These are phyloP conservation scores for Dryas integrifolia DNA, from an alignment of 331 rosid genomes.

Conservation along the genomic window DNA sequence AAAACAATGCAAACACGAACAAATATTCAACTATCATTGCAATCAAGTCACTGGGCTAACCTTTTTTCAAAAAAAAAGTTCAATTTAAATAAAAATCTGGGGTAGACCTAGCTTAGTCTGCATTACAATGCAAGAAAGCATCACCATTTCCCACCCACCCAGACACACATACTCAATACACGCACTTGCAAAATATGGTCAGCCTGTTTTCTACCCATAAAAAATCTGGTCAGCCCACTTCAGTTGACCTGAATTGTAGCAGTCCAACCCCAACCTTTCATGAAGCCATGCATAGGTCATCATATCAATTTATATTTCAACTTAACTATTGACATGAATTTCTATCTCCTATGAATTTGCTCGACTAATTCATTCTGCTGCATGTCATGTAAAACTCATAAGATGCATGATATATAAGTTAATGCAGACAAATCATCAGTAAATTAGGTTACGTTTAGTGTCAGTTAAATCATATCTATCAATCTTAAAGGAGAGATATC, in stretches of 20 bases:
- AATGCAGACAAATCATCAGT: background rate
- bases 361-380: background rate
- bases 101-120: background rate
- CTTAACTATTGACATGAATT: background rate
- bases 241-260: background rate
- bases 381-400: constrained; percentile 11
- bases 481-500: background rate
- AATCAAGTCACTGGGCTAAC: background rate
- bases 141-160: constrained; percentile 2
- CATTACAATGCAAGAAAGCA: background rate
- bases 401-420: background rate
- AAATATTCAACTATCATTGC: constrained; percentile 5
- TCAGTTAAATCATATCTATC: constrained; percentile 1
- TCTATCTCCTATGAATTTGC: background rate
- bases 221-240: background rate
- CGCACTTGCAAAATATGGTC: background rate
- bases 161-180: too few relatives aligned
- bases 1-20: constrained; percentile 28
- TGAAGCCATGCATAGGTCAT: background rate
- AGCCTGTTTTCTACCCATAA: too few relatives aligned
- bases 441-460: background rate
- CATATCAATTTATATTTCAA: background rate
- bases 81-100: background rate
- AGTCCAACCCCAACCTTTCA: constrained; percentile 1
- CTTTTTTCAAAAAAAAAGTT: background rate